Conservation (phyloP, 192 early-diverging fungal species). For the Bifiguratus adelaidae region DNA sequence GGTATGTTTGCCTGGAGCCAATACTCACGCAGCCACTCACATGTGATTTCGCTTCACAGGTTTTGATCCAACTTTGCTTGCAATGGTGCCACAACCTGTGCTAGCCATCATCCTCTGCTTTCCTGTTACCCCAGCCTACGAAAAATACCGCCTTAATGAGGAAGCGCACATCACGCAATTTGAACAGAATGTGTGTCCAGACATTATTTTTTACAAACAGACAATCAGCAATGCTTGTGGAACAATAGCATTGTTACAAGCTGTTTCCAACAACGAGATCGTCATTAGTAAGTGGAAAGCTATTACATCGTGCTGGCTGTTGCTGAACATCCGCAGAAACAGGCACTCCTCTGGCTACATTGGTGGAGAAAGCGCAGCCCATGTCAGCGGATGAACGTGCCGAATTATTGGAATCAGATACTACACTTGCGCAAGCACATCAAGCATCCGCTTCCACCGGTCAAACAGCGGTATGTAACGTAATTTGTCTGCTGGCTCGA, state of each 20-base stretch:
- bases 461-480: conserved; percentile 41
- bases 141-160: conserved; percentile 36
- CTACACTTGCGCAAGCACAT: conserved; percentile 44
- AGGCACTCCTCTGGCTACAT: conserved; percentile 50
- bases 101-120: conserved; percentile 84
- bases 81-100: conserved; percentile 73
- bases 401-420: conserved; percentile 50
- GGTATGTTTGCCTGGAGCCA: conserved; percentile 21
- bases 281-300: conserved; percentile 21
- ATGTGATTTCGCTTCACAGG: conserved; percentile 18
- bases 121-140: conserved; percentile 55
- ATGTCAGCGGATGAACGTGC: conserved; percentile 68
- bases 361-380: conserved; percentile 48
- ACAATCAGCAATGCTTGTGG: conserved; percentile 92
- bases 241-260: conserved; percentile 88
- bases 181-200: conserved; percentile 38
- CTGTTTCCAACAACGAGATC: conserved; percentile 66
- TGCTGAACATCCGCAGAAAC: conserved; percentile 16
- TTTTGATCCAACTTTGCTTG: conserved; percentile 74
- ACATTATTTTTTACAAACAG: conserved; percentile 73
- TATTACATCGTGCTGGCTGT: neutral
- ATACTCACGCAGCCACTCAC: neutral
- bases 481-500: neutral
- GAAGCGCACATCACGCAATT: conserved; percentile 25
- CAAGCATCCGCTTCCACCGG: conserved; percentile 37